Evolutionary conservation across 2,329 filamentous ascomycete genomes (phyloP).

Genomic region (Phaeosphaeria sp.): DNA sequence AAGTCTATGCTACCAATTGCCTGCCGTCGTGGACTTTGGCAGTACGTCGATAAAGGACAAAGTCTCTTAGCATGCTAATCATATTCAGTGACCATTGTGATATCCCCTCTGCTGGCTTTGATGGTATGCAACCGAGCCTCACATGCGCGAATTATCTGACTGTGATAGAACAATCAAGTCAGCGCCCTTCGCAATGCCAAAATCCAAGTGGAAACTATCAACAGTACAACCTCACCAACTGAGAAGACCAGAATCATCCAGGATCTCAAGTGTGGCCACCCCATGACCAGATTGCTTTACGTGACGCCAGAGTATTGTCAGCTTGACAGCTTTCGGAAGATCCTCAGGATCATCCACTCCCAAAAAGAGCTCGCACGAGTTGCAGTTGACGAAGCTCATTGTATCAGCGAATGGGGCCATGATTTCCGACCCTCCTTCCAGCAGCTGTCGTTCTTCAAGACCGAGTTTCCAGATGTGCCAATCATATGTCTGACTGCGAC

Average conservation of each 20-base stretch:
- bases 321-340: slow-evolving; percentile 75
- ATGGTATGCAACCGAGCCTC: slow-evolving; percentile 66
- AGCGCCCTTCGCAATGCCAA: slow-evolving; percentile 75
- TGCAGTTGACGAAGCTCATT: slow-evolving; percentile 93
- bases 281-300: slow-evolving; percentile 81
- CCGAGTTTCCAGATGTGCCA: slow-evolving; percentile 81
- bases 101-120: slow-evolving; percentile 85
- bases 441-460: slow-evolving; percentile 82
- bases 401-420: slow-evolving; percentile 97
- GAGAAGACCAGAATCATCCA: slow-evolving; percentile 74
- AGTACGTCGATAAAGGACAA: slow-evolving; percentile 61
- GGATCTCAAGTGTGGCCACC: slow-evolving; percentile 88
- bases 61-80: slow-evolving; percentile 15
- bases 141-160: slow-evolving; percentile 12
- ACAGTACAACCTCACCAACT: slow-evolving; percentile 74
- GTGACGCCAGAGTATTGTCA: slow-evolving; percentile 92
- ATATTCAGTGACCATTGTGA: slow-evolving; percentile 78
- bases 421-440: slow-evolving; percentile 96
- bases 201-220: slow-evolving; percentile 84
- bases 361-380: slow-evolving; percentile 87
- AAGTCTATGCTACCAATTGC: slow-evolving; percentile 90
- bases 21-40: slow-evolving; percentile 84
- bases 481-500: slow-evolving; percentile 94
- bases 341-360: slow-evolving; percentile 73
- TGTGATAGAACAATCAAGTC: slow-evolving; percentile 84